phyloP scores from a whole-genome alignment of 1,284 basidiomycete species.

The Phlebopus sp. region DNA sequence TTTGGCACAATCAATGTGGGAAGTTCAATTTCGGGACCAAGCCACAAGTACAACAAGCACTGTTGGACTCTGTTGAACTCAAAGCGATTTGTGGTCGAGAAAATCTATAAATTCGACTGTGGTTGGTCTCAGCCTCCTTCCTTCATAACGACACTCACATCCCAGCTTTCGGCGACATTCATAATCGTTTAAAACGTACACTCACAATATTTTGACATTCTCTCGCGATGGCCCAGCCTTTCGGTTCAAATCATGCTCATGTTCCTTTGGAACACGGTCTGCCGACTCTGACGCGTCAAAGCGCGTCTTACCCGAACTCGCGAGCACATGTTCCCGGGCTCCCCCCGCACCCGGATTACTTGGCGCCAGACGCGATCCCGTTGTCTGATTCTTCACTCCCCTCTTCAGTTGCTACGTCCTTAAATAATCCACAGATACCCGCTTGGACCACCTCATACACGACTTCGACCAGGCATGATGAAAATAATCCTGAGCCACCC shows the following conservation, averaged over 20 bases:
- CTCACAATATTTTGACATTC: neutral
- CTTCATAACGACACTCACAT: neutral
- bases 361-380: neutral
- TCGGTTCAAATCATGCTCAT: neutral
- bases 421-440: neutral
- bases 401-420: neutral
- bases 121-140: neutral
- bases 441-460: neutral
- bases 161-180: neutral
- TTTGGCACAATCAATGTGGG: slow-evolving; percentile 1
- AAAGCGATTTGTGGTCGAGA: slow-evolving; percentile 2
- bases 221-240: neutral
- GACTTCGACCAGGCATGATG: neutral
- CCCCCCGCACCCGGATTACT: neutral
- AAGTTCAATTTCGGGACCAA: neutral
- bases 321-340: neutral
- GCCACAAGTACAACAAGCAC: neutral
- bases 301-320: neutral
- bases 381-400: neutral
- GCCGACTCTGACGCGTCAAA: neutral
- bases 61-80: slow-evolving; percentile 1
- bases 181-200: neutral
- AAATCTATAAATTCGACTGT: slow-evolving; percentile 7
- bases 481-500: neutral
- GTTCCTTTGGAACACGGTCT: neutral